Evolutionary conservation across 2,329 filamentous ascomycete species (phyloP).

Genomic region (Fusarium fracticaudum): DNA sequence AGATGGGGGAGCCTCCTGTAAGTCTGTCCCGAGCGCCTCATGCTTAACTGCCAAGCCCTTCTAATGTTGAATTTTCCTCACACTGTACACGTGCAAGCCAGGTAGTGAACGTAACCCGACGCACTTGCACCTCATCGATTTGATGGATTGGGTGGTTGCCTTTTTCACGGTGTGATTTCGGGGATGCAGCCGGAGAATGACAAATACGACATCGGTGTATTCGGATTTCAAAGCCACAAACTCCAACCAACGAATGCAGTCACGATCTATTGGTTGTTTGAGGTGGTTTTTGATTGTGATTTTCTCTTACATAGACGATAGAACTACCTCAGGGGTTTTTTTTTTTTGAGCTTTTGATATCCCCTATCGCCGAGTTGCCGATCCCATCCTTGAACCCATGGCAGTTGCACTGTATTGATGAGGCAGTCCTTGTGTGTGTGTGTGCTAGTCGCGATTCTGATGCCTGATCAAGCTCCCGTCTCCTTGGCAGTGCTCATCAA

Average conservation of each 20-base stretch:
- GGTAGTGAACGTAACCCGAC: background rate
- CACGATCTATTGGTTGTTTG: background rate
- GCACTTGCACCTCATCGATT: background rate
- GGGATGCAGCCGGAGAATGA: background rate
- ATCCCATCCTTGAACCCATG: background rate
- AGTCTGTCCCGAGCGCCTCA: background rate
- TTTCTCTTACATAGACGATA: background rate
- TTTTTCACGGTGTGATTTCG: background rate
- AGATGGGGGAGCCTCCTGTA: background rate
- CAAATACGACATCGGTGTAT: slow-evolving; percentile 1
- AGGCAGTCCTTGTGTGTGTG: background rate
- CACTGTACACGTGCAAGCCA: slow-evolving; percentile 8
- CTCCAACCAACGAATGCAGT: background rate
- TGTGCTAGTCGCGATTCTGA: background rate
- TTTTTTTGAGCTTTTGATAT: background rate
- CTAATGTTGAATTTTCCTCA: background rate
- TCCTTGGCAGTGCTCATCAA: background rate
- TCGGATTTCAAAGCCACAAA: slow-evolving; percentile 14
- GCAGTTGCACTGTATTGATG: background rate
- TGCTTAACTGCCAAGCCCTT: background rate
- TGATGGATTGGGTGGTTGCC: background rate
- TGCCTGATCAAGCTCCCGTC: background rate
- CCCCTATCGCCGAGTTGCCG: background rate
- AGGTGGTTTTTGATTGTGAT: background rate
- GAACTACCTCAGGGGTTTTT: background rate